Base-by-base conservation (phyloP, 345 rosid genomes). In the Citrus trifoliata region DNA sequence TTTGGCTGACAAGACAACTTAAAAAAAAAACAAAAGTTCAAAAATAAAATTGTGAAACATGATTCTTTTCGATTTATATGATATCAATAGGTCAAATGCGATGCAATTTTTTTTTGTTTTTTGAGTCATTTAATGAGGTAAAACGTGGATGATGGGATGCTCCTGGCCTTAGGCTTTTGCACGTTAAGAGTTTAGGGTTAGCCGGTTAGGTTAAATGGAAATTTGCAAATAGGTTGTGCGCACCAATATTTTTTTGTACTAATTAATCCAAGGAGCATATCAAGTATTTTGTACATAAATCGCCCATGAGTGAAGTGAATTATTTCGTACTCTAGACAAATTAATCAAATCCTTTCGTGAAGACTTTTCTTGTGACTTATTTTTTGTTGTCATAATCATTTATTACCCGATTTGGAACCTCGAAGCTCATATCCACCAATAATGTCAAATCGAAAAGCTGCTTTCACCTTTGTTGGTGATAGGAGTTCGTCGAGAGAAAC, bases 351-450 rank as follows among this genome's bases (percentile, higher is more conserved):
- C 51, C 51, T 46, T 46, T 46, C 4, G 0, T 3, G 51, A 4
- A 13, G 5, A 46, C 51, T 1, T 46, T 46, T 46, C 51, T 1
- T 59, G 22, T n/a, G 7, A 14, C 0, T 19, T 65, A 0, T 28
- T 62, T 38, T 37, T 28, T 28, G 62, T 71, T 16, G 58, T 53
- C 58, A 53, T 53, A 16, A 53, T 53, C 71, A 62, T 46, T 63
- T 64, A 67, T 55, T 71, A 51, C 59, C 35, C 71, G 24, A 80
- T 4, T 63, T 69, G 76, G 59, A 76, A 56, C 69, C 77, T 80
- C 16, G 68, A 63, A 69, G 71, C 55, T 48, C n/a, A 16, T 63
- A 35, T 42, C 65, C 53, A 33, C 75, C 53, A 68, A 67, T 2
- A 33, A 68, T 55, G 70, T 33, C 25, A 32, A 60, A 24, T 42